Base-by-base conservation (phyloP, 768 basidiomycete species). In the Tricholoma sp. region DNA sequence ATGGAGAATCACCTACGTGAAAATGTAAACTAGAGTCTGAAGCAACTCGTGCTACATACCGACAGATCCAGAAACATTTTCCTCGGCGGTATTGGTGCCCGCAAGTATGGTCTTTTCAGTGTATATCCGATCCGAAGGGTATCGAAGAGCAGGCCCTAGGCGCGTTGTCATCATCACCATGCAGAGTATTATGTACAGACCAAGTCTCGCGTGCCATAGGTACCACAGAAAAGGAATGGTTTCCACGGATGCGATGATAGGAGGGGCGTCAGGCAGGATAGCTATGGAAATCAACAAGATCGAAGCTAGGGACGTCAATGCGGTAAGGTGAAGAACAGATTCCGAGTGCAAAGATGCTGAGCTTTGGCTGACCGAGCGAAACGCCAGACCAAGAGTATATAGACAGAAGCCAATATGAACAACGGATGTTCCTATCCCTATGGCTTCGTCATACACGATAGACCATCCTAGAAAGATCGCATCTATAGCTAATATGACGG, bases 91-190 rank as follows among this genome's bases (percentile, higher is more conserved):
- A 55, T 85, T 88, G 6, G 86, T 88, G 41, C 78, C 76, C 4
- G 75, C 66, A 54, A 77, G 73, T 34, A 89, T 73, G 0, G 76
- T 81, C 69, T 91, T 91, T 50, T 85, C 78, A 0, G 87, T 82
- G 66, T 94, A 94, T 34, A 95, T 85, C 10, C 72, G 71, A 54
- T 85, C 79, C n/a, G 85, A 74, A 0, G 89, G 88, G 63, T 83
- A 91, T 65, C 92, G 82, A 6, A 94, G 73, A 9, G 76, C 72
- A 0, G 94, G 94, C 0, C 93, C 94, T 36, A 80, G 75, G 2
- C 87, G 88, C 1, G 85, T 86, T n/a, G 86, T 75, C 36, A 75
- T 70, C 6, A 69, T 68, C 5, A 72, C 47, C 33, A 73, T 54
- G 54, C 73, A 73, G 2, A 77, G 71, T 13, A 81, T 39, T 24